These are phyloP conservation scores for Beauveria australis DNA, from an alignment of 2,329 filamentous ascomycete species.

Conservation along the genomic window DNA sequence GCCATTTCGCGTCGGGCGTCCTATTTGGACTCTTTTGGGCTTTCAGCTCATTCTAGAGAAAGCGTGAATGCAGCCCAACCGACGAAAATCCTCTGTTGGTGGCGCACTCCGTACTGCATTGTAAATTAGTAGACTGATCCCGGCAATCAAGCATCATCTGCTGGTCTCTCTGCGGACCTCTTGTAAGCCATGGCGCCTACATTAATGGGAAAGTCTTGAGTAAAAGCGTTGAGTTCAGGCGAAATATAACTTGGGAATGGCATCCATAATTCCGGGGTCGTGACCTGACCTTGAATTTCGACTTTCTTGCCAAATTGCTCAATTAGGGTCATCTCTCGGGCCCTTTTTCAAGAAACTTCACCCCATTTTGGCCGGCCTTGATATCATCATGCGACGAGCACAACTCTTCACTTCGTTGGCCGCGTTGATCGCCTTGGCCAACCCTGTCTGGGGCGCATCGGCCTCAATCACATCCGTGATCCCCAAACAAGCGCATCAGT, in stretches of 20 bases:
- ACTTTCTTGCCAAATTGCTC: no score
- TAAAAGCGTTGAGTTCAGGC: no score
- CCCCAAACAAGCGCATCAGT: neutral
- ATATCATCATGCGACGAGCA: neutral
- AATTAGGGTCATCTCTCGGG: neutral
- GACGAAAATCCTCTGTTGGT: neutral
- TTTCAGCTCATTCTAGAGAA: neutral
- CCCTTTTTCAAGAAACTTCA: no score
- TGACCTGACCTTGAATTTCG: no score
- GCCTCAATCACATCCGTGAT: constrained; percentile 1
- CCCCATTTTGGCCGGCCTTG: no score
- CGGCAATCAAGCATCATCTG: neutral
- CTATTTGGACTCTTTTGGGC: neutral
- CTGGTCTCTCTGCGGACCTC: no score
- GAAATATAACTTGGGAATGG: neutral
- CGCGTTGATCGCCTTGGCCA: neutral
- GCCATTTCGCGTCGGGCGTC: neutral
- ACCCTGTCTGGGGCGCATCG: neutral
- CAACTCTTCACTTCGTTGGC: neutral
- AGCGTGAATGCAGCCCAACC: neutral
- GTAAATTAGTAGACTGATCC: neutral
- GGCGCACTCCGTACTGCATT: neutral
- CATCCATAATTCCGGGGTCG: no score
- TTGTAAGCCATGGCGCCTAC: no score
- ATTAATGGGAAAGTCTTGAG: no score